Evolutionary conservation across 2,329 filamentous ascomycete species (phyloP).

Genomic region (Fusarium nodosum): DNA sequence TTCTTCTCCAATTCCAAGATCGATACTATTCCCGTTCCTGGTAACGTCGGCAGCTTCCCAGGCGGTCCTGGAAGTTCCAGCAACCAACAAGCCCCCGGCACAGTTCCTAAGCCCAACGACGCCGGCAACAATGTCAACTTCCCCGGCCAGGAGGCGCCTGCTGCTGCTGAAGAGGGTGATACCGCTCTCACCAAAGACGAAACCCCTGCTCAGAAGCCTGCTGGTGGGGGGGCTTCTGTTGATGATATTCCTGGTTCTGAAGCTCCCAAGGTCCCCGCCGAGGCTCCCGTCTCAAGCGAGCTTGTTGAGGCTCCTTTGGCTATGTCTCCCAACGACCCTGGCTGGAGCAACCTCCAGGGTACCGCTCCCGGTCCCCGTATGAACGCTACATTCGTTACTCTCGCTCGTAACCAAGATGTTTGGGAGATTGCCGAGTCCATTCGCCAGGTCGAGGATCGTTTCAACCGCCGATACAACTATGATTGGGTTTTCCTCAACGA

Average conservation of each 20-base stretch:
- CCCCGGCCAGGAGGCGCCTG: slow-evolving; percentile 39
- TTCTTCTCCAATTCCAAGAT: slow-evolving; percentile 77
- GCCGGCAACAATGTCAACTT: slow-evolving; percentile 46
- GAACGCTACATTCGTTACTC: slow-evolving; percentile 97
- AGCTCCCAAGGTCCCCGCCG: slow-evolving; percentile 35
- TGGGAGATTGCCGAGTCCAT: slow-evolving; percentile 99
- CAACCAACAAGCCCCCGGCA: slow-evolving; percentile 42
- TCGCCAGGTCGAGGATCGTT: slow-evolving; percentile 95
- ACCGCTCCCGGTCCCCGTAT: slow-evolving; percentile 78
- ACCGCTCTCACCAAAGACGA: slow-evolving; percentile 42
- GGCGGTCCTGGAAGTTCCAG: slow-evolving; percentile 45
- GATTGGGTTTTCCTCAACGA: slow-evolving; percentile 99
- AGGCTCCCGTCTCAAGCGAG: slow-evolving; percentile 54
- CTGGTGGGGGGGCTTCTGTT: slow-evolving; percentile 29
- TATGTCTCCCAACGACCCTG: slow-evolving; percentile 65
- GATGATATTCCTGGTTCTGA: slow-evolving; percentile 19
- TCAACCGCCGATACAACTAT: slow-evolving; percentile 97
- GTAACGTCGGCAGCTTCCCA: slow-evolving; percentile 40
- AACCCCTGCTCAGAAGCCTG: slow-evolving; percentile 39
- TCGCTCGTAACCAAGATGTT: slow-evolving; percentile 91
- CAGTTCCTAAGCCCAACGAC: slow-evolving; percentile 35
- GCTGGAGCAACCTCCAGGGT: slow-evolving; percentile 65
- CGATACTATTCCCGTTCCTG: slow-evolving; percentile 55
- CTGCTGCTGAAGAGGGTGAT: slow-evolving; percentile 29
- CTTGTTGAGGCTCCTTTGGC: slow-evolving; percentile 55